Percentiles rank a stretch among this genome's conserved stretches.
phyloP scores from a whole-genome alignment of 2,329 filamentous ascomycete species.

The Cercospora sp. region DNA sequence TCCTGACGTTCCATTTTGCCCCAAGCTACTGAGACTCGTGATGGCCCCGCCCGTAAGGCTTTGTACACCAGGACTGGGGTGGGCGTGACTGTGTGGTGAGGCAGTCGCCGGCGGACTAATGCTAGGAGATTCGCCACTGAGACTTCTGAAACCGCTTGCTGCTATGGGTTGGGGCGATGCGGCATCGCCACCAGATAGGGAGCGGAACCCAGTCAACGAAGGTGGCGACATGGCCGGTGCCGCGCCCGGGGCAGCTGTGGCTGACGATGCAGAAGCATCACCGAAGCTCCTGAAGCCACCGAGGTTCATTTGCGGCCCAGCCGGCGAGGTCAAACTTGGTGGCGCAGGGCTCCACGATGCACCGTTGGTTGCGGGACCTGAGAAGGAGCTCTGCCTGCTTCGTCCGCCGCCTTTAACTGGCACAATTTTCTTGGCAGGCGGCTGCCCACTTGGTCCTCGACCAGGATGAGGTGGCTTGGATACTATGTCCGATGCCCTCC shows the following conservation, averaged over 20 bases:
- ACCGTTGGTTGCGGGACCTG: conserved; percentile 11
- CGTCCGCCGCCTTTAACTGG: conserved; percentile 12
- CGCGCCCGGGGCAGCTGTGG: neutral
- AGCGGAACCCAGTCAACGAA: conserved; percentile 6
- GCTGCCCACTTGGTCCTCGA: conserved; percentile 11
- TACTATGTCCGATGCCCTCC: conserved; percentile 27
- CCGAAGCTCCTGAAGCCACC: conserved; percentile 34
- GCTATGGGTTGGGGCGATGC: neutral
- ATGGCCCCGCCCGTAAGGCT: conserved; percentile 18
- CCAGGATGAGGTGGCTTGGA: conserved; percentile 22
- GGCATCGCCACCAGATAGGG: conserved; percentile 6
- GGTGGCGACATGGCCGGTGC: conserved; percentile 7
- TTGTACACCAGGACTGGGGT: conserved; percentile 3
- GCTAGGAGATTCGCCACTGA: conserved; percentile 16
- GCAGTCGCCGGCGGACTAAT: conserved; percentile 16
- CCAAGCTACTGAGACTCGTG: conserved; percentile 21
- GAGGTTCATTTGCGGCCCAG: conserved; percentile 28
- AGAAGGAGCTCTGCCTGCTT: conserved; percentile 14
- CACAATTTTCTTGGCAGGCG: conserved; percentile 18
- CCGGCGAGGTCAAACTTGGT: conserved; percentile 23
- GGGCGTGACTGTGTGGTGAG: conserved; percentile 19
- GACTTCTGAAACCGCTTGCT: conserved; percentile 17
- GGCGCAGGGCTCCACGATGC: conserved; percentile 17
- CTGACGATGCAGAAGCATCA: neutral
- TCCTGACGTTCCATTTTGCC: conserved; percentile 8